A percentile compares a stretch with the other conserved stretches of the same genome.
phyloP scores from a whole-genome alignment of 2,329 filamentous ascomycete species.

The Aspergillus pseudotamarii region DNA sequence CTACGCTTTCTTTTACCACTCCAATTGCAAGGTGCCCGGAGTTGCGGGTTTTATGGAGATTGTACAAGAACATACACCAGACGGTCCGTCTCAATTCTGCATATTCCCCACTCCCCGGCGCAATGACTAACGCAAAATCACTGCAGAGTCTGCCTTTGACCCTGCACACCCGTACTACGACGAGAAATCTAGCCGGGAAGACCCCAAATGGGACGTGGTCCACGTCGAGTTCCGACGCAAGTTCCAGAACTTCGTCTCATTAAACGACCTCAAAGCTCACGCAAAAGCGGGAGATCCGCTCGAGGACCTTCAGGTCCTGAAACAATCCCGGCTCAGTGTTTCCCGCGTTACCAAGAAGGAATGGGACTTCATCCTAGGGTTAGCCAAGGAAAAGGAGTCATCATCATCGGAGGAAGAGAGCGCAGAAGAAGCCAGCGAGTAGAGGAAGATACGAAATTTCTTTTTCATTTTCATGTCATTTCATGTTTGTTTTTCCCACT shows the following conservation, averaged over 20 bases:
- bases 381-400: slow-evolving; percentile 39
- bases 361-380: slow-evolving; percentile 52
- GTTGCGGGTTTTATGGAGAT: slow-evolving; percentile 90
- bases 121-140: slow-evolving; percentile 15
- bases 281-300: slow-evolving; percentile 60
- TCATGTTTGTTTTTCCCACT: background rate
- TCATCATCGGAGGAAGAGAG: slow-evolving; percentile 12
- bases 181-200: slow-evolving; percentile 66
- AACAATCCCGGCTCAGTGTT: slow-evolving; percentile 80
- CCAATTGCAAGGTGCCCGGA: slow-evolving; percentile 85
- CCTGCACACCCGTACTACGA: slow-evolving; percentile 80
- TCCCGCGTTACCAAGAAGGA: slow-evolving; percentile 49
- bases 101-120: background rate
- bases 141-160: slow-evolving; percentile 69
- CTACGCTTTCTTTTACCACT: slow-evolving; percentile 95
- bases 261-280: slow-evolving; percentile 71
- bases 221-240: slow-evolving; percentile 86
- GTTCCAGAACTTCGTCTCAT: slow-evolving; percentile 69
- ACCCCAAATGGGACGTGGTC: slow-evolving; percentile 84
- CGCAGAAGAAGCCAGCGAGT: slow-evolving; percentile 19
- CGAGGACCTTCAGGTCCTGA: slow-evolving; percentile 79
- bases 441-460: slow-evolving; percentile 7
- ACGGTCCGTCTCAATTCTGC: slow-evolving; percentile 59
- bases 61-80: slow-evolving; percentile 78
- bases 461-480: background rate